Conservation (phyloP, 192 early-diverging fungal genomes). For the Coemansia asiatica region DNA sequence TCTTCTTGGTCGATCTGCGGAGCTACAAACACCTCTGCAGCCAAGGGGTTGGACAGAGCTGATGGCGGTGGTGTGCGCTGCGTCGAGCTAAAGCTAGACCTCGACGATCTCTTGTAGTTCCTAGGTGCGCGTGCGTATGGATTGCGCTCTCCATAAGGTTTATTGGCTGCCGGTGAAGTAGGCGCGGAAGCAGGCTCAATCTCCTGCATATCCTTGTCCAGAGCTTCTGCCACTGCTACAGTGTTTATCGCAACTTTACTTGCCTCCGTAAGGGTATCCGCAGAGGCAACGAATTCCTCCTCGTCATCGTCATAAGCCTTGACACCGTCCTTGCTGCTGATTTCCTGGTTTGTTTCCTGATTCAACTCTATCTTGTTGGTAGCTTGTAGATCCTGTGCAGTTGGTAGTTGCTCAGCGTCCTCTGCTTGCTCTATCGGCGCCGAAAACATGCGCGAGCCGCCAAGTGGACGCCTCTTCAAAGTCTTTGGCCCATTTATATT, state of each 20-base stretch:
- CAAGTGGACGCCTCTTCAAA: neutral
- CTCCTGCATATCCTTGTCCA: neutral
- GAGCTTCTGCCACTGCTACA: neutral
- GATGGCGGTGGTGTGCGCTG: neutral
- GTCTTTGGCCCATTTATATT: neutral
- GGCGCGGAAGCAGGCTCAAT: neutral
- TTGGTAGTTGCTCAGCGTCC: neutral
- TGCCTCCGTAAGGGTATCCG: conserved; percentile 2
- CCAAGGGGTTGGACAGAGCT: neutral
- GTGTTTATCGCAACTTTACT: neutral
- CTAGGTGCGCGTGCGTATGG: neutral
- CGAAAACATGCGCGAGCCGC: conserved; percentile 4
- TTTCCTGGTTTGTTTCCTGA: neutral
- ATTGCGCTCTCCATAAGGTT: neutral
- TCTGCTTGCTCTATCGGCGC: neutral
- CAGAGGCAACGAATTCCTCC: neutral
- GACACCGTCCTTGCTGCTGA: no score
- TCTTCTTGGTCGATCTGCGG: neutral
- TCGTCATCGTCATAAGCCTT: neutral
- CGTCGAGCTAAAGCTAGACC: neutral
- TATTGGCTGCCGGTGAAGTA: neutral
- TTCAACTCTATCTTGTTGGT: neutral
- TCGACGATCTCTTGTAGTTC: conserved; percentile 3
- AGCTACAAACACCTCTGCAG: neutral
- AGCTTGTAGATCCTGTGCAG: neutral